These are phyloP conservation scores for Biscutella laevigata DNA, from an alignment of 441 rosid species.

Conservation along the genomic window DNA sequence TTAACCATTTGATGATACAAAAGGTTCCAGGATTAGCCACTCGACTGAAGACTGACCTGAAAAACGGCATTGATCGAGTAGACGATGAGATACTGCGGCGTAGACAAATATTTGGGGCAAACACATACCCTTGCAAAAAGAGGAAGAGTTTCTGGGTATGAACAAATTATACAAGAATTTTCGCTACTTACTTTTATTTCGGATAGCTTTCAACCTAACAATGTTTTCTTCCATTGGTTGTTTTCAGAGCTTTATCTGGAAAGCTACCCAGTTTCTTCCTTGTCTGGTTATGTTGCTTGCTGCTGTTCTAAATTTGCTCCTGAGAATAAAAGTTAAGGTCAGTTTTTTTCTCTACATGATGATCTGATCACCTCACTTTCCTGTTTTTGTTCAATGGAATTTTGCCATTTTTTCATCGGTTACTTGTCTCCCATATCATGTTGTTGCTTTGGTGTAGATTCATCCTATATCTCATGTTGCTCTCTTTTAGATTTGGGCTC, in stretches of 20 bases:
- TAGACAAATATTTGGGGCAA: conserved; percentile 60
- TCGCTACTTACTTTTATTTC: not conserved
- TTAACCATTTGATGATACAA: conserved; percentile 11
- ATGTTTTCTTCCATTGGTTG: not conserved
- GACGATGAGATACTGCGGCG: conserved; percentile 50
- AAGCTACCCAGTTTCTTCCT: conserved; percentile 71
- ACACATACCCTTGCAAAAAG: conserved; percentile 63
- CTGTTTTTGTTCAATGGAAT: no score
- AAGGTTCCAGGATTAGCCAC: conserved; percentile 55
- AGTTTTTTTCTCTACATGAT: no score
- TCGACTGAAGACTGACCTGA: conserved; percentile 42
- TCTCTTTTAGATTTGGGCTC: not conserved
- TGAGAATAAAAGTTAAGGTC: conserved; percentile 66
- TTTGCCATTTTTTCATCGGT: not conserved
- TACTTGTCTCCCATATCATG: not conserved
- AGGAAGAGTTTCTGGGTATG: conserved; percentile 67
- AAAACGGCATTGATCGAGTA: conserved; percentile 40
- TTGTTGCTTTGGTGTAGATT: not conserved
- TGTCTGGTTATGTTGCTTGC: conserved; percentile 60
- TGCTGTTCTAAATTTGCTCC: conserved; percentile 37
- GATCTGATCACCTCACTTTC: no score
- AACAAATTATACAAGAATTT: not conserved
- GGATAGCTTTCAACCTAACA: not conserved
- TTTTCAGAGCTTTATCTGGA: conserved; percentile 72
- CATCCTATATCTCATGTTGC: not conserved